Evolutionary conservation across 306 rosid species (phyloP).

Genomic region (Fragaria vesca): DNA sequence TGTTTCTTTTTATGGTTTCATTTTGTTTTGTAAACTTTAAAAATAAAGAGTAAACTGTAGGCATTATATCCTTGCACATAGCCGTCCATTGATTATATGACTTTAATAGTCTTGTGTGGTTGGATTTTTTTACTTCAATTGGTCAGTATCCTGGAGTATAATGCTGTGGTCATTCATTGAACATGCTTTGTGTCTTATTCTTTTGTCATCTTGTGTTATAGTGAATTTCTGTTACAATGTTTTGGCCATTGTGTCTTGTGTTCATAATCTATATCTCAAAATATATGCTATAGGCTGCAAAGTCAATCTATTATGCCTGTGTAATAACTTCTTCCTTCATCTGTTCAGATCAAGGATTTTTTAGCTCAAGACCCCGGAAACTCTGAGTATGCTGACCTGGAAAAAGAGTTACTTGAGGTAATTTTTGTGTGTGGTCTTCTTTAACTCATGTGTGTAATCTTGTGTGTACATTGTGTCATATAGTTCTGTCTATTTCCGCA

Average conservation of each 20-base stretch:
- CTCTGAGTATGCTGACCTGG: conserved; percentile 87
- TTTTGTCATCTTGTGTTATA: neutral
- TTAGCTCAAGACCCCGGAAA: conserved; percentile 71
- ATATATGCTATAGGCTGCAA: conserved; percentile 2
- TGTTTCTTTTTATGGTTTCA: neutral
- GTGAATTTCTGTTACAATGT: neutral
- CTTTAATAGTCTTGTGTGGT: too few species aligned
- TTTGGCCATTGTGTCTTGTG: neutral
- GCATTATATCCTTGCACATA: neutral
- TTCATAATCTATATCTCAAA: neutral
- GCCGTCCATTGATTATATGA: neutral
- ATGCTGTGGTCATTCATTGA: neutral
- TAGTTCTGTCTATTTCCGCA: conserved; percentile 6
- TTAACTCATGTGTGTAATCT: neutral
- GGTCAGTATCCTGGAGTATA: neutral
- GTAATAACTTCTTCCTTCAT: conserved; percentile 11
- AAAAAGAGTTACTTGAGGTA: conserved; percentile 90
- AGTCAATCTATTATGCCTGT: neutral
- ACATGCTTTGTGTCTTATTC: neutral
- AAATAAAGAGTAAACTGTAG: neutral
- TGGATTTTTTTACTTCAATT: neutral
- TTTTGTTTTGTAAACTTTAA: neutral
- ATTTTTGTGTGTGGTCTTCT: neutral
- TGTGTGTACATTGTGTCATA: neutral
- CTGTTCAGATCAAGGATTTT: conserved; percentile 67